Conservation (phyloP, 192 early-diverging fungal species). For the Thoreauomyces humboldtii region DNA sequence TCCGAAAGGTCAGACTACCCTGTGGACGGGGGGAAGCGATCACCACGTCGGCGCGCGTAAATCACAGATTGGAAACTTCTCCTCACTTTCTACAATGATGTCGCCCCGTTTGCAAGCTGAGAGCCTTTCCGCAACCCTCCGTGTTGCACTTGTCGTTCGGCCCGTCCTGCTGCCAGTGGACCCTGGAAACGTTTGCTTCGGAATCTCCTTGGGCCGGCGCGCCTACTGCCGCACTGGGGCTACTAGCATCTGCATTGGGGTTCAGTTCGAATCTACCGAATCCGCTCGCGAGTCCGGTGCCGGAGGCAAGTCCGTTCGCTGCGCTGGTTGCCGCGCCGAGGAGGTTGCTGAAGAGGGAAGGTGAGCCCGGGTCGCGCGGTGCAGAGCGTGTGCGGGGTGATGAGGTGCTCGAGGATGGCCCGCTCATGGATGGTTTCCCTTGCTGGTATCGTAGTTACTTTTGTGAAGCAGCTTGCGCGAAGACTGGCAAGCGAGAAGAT, state of each 20-base stretch:
- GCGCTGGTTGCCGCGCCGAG: slow-evolving; percentile 12
- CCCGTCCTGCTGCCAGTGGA: slow-evolving; percentile 42
- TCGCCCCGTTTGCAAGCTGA: slow-evolving; percentile 40
- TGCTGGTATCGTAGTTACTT: no score
- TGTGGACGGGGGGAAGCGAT: no score
- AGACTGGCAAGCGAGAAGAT: no score
- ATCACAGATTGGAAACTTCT: not conserved
- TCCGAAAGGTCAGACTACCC: not conserved
- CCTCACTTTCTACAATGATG: slow-evolving; percentile 48
- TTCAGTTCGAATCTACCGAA: slow-evolving; percentile 31
- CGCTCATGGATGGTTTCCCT: no score
- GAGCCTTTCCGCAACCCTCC: slow-evolving; percentile 34
- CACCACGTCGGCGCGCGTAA: no score
- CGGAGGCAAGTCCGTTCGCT: not conserved
- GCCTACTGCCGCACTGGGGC: not conserved
- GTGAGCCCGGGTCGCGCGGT: no score
- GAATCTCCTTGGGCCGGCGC: slow-evolving; percentile 2
- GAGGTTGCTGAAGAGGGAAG: no score
- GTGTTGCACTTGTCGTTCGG: slow-evolving; percentile 23
- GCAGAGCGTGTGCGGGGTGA: no score
- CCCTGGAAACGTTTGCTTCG: slow-evolving; percentile 28
- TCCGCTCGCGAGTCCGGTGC: not conserved
- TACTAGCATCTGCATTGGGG: not conserved
- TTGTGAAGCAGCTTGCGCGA: no score
- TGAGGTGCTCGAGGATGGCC: no score